These are phyloP conservation scores for Colletotrichum liriopes DNA, from an alignment of 2,329 filamentous ascomycete genomes.

Conservation along the genomic window DNA sequence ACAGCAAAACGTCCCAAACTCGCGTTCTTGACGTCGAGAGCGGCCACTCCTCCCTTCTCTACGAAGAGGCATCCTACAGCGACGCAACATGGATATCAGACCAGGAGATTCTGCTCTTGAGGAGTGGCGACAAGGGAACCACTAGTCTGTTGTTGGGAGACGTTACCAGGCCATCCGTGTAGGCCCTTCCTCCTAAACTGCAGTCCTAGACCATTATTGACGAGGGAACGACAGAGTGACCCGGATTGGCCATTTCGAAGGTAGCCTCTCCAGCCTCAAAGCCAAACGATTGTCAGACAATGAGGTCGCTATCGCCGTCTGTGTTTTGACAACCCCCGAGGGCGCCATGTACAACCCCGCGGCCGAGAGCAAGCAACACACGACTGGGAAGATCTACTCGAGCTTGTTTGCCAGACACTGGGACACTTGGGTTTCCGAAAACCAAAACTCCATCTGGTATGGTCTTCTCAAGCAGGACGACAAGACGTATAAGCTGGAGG, in stretches of 20 bases:
- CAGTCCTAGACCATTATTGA: conserved; percentile 20
- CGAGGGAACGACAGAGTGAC: conserved; percentile 46
- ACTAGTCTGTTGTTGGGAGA: conserved; percentile 63
- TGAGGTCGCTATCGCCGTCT: conserved; percentile 70
- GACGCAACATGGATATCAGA: conserved; percentile 86
- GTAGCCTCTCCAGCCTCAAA: conserved; percentile 73
- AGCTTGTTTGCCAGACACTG: conserved; percentile 86
- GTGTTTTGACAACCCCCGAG: conserved; percentile 76
- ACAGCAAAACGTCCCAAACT: conserved; percentile 78
- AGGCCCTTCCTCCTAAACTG: conserved; percentile 45
- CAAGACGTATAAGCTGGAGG: conserved; percentile 59
- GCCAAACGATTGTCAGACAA: conserved; percentile 65
- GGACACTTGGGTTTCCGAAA: conserved; percentile 81
- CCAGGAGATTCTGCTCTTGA: conserved; percentile 72
- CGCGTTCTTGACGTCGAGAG: conserved; percentile 79
- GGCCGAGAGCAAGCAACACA: conserved; percentile 71
- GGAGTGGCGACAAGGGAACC: conserved; percentile 62
- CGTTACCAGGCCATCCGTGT: conserved; percentile 57
- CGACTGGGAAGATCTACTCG: conserved; percentile 80
- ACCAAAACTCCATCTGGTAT: conserved; percentile 82
- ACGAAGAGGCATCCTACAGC: conserved; percentile 74
- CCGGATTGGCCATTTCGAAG: conserved; percentile 65
- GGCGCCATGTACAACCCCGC: conserved; percentile 80
- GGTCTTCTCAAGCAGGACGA: conserved; percentile 69
- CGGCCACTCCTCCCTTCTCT: conserved; percentile 76